Conservation (phyloP, 495 filamentous ascomycete genomes). For the Arthonia radiata region DNA sequence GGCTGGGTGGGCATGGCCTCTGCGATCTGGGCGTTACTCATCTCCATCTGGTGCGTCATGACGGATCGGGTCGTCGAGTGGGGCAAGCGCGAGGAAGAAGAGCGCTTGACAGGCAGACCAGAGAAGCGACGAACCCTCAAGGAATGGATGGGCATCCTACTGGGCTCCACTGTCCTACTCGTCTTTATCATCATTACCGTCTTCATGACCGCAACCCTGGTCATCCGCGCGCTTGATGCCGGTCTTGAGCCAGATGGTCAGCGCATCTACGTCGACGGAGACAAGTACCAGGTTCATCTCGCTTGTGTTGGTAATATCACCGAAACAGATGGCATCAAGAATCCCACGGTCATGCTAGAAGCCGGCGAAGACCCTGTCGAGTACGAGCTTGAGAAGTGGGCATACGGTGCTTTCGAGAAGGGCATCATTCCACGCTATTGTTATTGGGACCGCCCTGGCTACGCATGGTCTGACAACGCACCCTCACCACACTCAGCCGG, state of each 20-base stretch:
- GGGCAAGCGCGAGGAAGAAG: slow-evolving; percentile 81
- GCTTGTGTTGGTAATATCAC: slow-evolving; percentile 48
- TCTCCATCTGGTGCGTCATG: slow-evolving; percentile 34
- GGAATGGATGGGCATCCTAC: slow-evolving; percentile 66
- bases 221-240: slow-evolving; percentile 51
- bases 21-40: slow-evolving; percentile 48
- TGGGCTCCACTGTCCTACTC: slow-evolving; percentile 42
- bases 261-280: slow-evolving; percentile 50
- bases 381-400: slow-evolving; percentile 45
- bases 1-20: slow-evolving; percentile 72
- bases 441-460: slow-evolving; percentile 82
- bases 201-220: slow-evolving; percentile 54
- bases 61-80: slow-evolving; percentile 55
- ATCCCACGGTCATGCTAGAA: slow-evolving; percentile 59
- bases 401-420: slow-evolving; percentile 35
- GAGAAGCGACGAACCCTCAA: slow-evolving; percentile 59
- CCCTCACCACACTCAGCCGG: slow-evolving; percentile 80
- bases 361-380: slow-evolving; percentile 60
- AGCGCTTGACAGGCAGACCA: slow-evolving; percentile 68
- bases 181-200: slow-evolving; percentile 37
- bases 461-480: slow-evolving; percentile 79
- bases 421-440: slow-evolving; percentile 70
- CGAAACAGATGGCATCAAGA: slow-evolving; percentile 19
- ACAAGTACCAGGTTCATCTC: slow-evolving; percentile 67
- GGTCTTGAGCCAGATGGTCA: slow-evolving; percentile 44